Percentiles rank a stretch among this genome's conserved stretches.
These are phyloP conservation scores for Chlorella sp. DNA, from an alignment of 139 green algal genomes.

Conservation along the genomic window DNA sequence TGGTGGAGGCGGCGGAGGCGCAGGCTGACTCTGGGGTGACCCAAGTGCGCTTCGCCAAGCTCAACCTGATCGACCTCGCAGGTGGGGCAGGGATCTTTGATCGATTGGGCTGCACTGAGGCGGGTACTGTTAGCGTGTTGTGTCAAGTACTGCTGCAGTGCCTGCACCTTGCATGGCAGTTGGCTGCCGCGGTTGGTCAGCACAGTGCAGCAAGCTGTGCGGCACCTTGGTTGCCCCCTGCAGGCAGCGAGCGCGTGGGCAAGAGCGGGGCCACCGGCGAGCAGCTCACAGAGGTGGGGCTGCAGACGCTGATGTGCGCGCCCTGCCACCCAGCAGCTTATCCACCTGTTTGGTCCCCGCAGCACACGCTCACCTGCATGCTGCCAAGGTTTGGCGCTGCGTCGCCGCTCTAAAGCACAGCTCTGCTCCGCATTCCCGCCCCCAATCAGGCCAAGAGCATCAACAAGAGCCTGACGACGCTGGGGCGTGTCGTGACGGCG, in stretches of 20 bases:
- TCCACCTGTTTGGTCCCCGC: no score
- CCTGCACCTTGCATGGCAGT: no score
- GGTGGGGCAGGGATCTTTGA: constrained; percentile 58
- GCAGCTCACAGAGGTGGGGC: constrained; percentile 84
- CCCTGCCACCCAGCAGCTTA: no score
- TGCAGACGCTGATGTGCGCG: no score
- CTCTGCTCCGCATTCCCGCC: no score
- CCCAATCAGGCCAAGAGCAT: constrained; percentile 80
- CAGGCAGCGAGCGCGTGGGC: constrained; percentile 83
- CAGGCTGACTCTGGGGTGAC: constrained; percentile 40
- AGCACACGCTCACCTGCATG: no score
- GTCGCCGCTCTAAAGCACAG: no score
- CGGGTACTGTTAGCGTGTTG: no score
- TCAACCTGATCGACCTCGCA: constrained; percentile 98
- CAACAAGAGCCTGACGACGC: constrained; percentile 93
- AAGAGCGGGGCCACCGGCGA: constrained; percentile 77
- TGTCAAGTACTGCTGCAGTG: no score
- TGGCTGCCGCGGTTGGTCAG: no score
- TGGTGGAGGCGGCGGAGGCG: constrained; percentile 65
- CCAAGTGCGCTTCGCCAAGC: constrained; percentile 68
- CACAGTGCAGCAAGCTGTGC: background rate
- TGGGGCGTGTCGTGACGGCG: constrained; percentile 93
- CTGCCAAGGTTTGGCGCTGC: no score
- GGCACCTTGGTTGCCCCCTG: background rate
- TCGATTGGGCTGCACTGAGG: no score